Conservation (phyloP, 2,329 filamentous ascomycete species). For the Madurella fahalii region DNA sequence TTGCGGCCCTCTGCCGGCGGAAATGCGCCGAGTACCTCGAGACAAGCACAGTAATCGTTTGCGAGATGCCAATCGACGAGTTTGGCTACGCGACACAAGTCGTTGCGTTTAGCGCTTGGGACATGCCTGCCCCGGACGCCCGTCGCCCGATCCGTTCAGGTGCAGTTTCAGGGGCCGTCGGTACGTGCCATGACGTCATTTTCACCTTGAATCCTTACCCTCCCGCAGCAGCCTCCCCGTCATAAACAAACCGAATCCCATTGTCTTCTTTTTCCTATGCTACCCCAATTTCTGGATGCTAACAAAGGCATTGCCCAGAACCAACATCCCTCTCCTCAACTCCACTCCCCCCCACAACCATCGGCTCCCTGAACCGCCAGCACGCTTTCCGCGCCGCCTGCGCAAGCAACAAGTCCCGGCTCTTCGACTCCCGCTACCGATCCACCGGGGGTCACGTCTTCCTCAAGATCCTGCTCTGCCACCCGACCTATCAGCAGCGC, state of each 20-base stretch:
- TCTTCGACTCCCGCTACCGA: constrained; percentile 22
- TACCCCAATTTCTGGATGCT: neutral
- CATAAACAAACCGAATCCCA: too few species aligned
- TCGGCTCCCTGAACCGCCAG: constrained; percentile 20
- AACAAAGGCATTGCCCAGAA: neutral
- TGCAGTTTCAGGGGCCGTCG: neutral
- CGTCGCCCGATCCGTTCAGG: neutral
- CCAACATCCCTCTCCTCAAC: constrained; percentile 13
- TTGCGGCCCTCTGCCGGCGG: constrained; percentile 20
- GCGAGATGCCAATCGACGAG: constrained; percentile 19
- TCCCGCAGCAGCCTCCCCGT: too few species aligned
- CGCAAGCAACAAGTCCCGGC: constrained; percentile 10
- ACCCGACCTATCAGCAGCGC: constrained; percentile 22
- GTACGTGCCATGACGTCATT: constrained; percentile 1
- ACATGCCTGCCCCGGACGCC: constrained; percentile 8
- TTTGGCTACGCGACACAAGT: constrained; percentile 9
- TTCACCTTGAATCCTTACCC: neutral
- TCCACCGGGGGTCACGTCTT: constrained; percentile 20
- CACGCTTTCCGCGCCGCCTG: constrained; percentile 20
- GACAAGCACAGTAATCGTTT: constrained; percentile 25
- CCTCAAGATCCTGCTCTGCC: constrained; percentile 25
- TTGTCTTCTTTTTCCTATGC: too few species aligned
- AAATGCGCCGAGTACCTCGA: constrained; percentile 25
- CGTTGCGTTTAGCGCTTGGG: constrained; percentile 25
- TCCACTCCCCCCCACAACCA: constrained; percentile 14